These are phyloP conservation scores for Lyophyllum shimeji DNA, from an alignment of 768 basidiomycete species.

Conservation along the genomic window DNA sequence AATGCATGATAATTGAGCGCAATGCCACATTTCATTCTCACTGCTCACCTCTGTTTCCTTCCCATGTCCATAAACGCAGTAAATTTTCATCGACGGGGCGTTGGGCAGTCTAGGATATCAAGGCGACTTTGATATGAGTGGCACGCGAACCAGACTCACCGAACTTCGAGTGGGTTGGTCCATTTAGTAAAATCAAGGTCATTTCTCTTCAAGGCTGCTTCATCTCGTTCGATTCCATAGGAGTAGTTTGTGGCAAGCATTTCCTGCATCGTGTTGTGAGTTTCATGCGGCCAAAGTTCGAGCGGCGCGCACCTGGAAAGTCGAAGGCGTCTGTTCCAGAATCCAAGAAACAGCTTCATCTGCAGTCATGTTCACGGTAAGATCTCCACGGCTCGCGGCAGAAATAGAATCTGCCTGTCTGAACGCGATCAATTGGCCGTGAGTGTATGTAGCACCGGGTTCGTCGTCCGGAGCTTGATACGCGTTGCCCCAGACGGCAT, in stretches of 20 bases:
- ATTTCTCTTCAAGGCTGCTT: slow-evolving; percentile 60
- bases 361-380: slow-evolving; percentile 68
- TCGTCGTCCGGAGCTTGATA: slow-evolving; percentile 81
- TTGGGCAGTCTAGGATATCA: slow-evolving; percentile 63
- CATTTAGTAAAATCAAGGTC: slow-evolving; percentile 80
- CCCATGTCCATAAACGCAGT: slow-evolving; percentile 92
- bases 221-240: slow-evolving; percentile 82
- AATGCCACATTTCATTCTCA: neutral
- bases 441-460: slow-evolving; percentile 50
- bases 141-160: slow-evolving; percentile 35
- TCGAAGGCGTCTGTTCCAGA: slow-evolving; percentile 73
- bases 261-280: slow-evolving; percentile 42
- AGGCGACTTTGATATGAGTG: neutral
- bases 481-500: slow-evolving; percentile 78
- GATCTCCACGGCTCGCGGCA: slow-evolving; percentile 22
- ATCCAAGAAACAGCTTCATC: slow-evolving; percentile 77
- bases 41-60: slow-evolving; percentile 85
- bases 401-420: slow-evolving; percentile 32
- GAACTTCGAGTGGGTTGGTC: slow-evolving; percentile 86
- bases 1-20: neutral
- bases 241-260: slow-evolving; percentile 88
- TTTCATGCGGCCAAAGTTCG: neutral
- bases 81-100: slow-evolving; percentile 90
- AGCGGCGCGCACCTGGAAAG: slow-evolving; percentile 63
- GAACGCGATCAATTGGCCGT: slow-evolving; percentile 86